Percentiles rank a stretch among this genome's conserved stretches.
Evolutionary conservation across 2,329 filamentous ascomycete species (phyloP).

Genomic region (Beauveria sp.): DNA sequence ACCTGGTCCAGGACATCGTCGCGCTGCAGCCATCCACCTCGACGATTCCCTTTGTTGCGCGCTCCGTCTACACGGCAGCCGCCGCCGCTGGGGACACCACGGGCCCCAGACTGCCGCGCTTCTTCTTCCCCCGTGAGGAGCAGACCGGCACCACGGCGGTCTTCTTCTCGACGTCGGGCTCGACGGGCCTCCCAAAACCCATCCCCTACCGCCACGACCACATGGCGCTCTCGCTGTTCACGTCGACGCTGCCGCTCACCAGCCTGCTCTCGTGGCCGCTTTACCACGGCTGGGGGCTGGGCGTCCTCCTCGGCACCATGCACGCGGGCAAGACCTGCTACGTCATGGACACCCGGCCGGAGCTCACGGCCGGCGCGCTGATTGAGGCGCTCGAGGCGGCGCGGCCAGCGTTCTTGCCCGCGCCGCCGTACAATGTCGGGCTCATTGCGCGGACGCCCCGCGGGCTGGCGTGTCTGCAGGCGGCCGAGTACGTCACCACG

Average conservation of each 20-base stretch:
- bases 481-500: background rate
- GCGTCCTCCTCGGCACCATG: background rate
- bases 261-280: constrained; percentile 2
- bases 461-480: background rate
- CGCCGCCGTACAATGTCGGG: background rate
- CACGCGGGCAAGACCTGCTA: background rate
- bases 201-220: constrained; percentile 3
- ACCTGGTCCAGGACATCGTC: background rate
- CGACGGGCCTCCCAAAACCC: constrained; percentile 1
- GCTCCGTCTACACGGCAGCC: background rate
- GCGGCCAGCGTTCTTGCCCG: background rate
- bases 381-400: constrained; percentile 2
- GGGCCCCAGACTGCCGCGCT: background rate
- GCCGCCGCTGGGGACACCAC: background rate
- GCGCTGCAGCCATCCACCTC: background rate
- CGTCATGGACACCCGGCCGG: background rate
- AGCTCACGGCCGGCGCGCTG: background rate
- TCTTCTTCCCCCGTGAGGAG: background rate
- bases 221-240: background rate
- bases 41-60: background rate
- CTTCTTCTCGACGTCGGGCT: constrained; percentile 4
- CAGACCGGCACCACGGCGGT: background rate
- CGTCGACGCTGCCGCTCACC: background rate
- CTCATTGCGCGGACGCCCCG: background rate
- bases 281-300: constrained; percentile 5